Conservation (phyloP, 768 basidiomycete genomes). For the Lactifluus pinguis region DNA sequence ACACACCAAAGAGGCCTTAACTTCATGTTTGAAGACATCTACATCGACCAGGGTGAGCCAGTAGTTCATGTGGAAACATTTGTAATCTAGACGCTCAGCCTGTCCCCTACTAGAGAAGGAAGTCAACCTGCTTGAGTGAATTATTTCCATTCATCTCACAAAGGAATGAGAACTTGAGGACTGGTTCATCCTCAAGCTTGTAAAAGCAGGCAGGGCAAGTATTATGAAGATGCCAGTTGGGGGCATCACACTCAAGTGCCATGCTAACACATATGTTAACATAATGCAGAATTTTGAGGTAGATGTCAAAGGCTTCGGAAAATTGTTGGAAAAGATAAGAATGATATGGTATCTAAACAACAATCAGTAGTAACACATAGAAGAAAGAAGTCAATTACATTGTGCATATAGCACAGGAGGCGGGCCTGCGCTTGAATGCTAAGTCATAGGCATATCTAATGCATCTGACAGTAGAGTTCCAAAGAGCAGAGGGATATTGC, state of each 20-base stretch:
- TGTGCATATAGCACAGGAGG: slow-evolving; percentile 19
- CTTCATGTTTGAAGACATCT: slow-evolving; percentile 12
- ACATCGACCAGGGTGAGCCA: slow-evolving; percentile 14
- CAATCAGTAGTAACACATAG: neutral
- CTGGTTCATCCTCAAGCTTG: neutral
- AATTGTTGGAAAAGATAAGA: neutral
- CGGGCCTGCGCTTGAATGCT: slow-evolving; percentile 20
- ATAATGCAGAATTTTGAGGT: neutral
- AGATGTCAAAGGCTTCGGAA: neutral
- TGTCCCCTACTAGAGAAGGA: neutral
- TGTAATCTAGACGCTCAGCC: neutral
- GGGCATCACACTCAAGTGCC: neutral
- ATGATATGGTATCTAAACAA: neutral
- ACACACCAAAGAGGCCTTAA: neutral
- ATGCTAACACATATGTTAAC: neutral
- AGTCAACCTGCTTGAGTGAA: neutral
- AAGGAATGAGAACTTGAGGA: neutral
- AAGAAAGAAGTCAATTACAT: slow-evolving; percentile 6
- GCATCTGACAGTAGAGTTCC: slow-evolving; percentile 22
- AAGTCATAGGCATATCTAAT: slow-evolving; percentile 22
- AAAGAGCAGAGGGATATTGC: slow-evolving; percentile 20
- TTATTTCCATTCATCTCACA: neutral
- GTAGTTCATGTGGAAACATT: neutral
- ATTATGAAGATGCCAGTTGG: neutral
- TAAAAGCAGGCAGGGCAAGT: neutral